Percentiles rank a stretch among this genome's conserved stretches.
phyloP scores from a whole-genome alignment of 2,329 filamentous ascomycete genomes.

The Teratosphaeria nubilosa region DNA sequence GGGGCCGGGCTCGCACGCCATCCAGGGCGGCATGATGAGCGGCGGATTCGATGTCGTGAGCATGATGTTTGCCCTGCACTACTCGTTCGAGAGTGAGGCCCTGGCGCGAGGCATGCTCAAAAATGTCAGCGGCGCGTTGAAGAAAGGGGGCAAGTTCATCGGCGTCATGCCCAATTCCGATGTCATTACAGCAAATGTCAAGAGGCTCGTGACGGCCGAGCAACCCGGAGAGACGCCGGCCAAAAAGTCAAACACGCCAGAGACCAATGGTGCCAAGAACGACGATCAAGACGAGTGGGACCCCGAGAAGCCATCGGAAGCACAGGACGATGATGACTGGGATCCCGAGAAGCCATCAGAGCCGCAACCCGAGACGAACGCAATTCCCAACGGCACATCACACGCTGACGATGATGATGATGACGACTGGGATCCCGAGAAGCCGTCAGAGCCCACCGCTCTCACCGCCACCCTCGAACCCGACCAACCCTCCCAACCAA shows the following conservation, averaged over 20 bases:
- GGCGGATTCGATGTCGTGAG: constrained; percentile 87
- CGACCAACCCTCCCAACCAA: background rate
- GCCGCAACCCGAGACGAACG: constrained; percentile 11
- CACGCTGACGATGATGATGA: constrained; percentile 15
- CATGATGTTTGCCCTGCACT: constrained; percentile 99
- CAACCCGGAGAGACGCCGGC: constrained; percentile 29
- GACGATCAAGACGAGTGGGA: constrained; percentile 27
- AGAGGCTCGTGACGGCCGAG: constrained; percentile 56
- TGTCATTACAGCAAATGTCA: constrained; percentile 70
- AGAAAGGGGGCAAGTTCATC: constrained; percentile 89
- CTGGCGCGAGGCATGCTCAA: constrained; percentile 86
- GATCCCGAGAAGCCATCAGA: constrained; percentile 37
- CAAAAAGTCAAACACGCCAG: constrained; percentile 6
- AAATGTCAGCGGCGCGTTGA: constrained; percentile 82
- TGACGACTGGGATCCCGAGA: constrained; percentile 31
- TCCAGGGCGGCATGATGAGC: constrained; percentile 58
- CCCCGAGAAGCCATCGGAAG: constrained; percentile 36
- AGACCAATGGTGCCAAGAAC: constrained; percentile 4
- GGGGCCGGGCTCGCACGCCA: constrained; percentile 45
- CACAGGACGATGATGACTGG: constrained; percentile 25
- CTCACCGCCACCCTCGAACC: constrained; percentile 2
- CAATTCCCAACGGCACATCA: background rate
- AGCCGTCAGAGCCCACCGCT: constrained; percentile 26
- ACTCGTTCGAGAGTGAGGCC: constrained; percentile 86
- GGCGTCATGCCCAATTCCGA: constrained; percentile 97